A percentile compares a stretch with the other conserved stretches of the same genome.
phyloP scores from a whole-genome alignment of 2,329 filamentous ascomycete species.

The Trichothecium sympodiale region DNA sequence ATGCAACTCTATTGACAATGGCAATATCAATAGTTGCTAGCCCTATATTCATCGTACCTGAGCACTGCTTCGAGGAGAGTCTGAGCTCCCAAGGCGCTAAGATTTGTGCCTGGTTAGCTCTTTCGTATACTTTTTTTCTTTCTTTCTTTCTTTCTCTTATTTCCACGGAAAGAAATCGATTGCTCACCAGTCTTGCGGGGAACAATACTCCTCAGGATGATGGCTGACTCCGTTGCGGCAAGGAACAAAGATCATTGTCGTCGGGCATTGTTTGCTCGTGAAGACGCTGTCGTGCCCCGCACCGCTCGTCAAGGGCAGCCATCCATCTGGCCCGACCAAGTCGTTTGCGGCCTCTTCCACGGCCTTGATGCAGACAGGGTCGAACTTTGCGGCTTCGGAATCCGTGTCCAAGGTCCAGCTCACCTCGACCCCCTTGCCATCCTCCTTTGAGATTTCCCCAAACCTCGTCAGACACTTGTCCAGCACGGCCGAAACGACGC shows the following conservation, averaged over 20 bases:
- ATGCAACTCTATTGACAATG: too few species aligned
- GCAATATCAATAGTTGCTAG: too few species aligned
- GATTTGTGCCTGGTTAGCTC: background rate
- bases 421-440: conserved; percentile 28
- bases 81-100: conserved; percentile 15
- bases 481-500: conserved; percentile 35
- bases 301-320: conserved; percentile 22
- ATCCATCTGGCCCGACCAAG: conserved; percentile 35
- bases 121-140: background rate
- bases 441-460: conserved; percentile 11
- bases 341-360: conserved; percentile 46
- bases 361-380: conserved; percentile 53
- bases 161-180: too few species aligned
- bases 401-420: conserved; percentile 51
- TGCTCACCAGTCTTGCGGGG: conserved; percentile 20
- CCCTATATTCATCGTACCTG: conserved; percentile 8
- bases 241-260: conserved; percentile 27
- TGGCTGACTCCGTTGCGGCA: conserved; percentile 25
- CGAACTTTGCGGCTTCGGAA: conserved; percentile 49
- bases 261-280: conserved; percentile 19
- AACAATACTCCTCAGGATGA: conserved; percentile 22
- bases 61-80: conserved; percentile 14
- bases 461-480: conserved; percentile 12
- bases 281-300: conserved; percentile 27
- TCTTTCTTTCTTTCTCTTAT: too few species aligned